Conservation (phyloP, 805 yeast genomes). For the Metschnikowia gelsemii region DNA sequence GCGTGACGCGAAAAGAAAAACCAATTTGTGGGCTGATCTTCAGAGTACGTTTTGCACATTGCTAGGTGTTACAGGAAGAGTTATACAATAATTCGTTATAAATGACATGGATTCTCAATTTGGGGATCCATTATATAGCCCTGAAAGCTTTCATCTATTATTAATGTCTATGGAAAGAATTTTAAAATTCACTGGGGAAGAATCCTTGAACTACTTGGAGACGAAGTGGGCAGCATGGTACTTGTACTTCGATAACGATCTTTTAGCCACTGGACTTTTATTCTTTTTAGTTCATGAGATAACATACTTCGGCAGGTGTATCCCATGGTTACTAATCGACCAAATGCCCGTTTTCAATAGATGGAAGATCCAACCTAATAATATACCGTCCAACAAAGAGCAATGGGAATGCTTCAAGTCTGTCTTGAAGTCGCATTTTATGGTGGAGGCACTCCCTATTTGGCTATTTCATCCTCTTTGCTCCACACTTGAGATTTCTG, state of each 20-base stretch:
- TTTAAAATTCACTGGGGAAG: background rate
- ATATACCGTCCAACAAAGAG: constrained; percentile 52
- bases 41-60: constrained; percentile 3
- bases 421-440: constrained; percentile 54
- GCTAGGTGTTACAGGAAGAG: background rate
- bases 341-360: constrained; percentile 50
- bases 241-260: constrained; percentile 51
- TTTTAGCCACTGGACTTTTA: constrained; percentile 56
- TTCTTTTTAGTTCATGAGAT: constrained; percentile 55
- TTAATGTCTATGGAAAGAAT: background rate
- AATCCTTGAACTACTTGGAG: constrained; percentile 38
- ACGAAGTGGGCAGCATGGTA: constrained; percentile 58
- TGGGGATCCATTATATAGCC: background rate
- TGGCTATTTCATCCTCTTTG: constrained; percentile 64
- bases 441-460: constrained; percentile 60
- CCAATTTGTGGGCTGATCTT: constrained; percentile 8
- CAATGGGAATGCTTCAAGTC: constrained; percentile 63
- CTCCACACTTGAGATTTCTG: constrained; percentile 46
- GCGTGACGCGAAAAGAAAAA: constrained; percentile 2
- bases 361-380: constrained; percentile 55
- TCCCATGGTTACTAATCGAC: constrained; percentile 59
- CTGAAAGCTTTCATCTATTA: background rate
- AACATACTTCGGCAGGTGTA: constrained; percentile 57
- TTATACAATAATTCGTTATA: background rate
- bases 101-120: background rate